Evolutionary conservation across 2,329 filamentous ascomycete genomes (phyloP), one percentile per base, ranked within the genome.

Genomic region (Fusarium hainanense): DNA sequence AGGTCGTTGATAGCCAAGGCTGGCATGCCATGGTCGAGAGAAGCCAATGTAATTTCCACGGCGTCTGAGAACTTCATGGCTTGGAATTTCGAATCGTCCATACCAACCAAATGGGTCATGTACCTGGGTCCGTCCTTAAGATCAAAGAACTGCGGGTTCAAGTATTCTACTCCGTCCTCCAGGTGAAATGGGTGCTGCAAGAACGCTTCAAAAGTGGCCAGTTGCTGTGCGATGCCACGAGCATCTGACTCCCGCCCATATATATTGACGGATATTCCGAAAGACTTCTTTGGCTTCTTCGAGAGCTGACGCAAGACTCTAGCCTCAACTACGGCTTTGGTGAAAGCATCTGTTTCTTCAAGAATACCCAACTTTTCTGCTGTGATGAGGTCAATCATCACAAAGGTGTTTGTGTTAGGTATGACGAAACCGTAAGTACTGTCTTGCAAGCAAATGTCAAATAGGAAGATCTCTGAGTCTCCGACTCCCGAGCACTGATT

Each of bases 401-500:
- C 43, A 27, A 46, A 46, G 2, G 3, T 46, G 10, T 46, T n/a
- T 27, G 1, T 3, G 23, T 8, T 4, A 7, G 23, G 6, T 27
- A 46, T 27, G 3, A 6, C 16, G 7, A 46, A 46, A 4, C 43
- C 43, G 6, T 4, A 12, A 4, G 25, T 9, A 9, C 6, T 3
- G 4, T 27, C 16, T 12, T 46, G 43, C 5, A 9, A 7, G 0
- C 9, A n/a, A 27, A 46, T 46, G 10, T n/a, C 7, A 9, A 46
- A 6, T 3, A 46, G 7, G 10, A 6, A 27, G 43, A n/a, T 13
- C 3, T 27, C 23, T 3, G 16, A 5, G 6, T 10, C 16, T 13
- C 6, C 16, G 6, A 4, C 6, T n/a, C 16, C 16, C 10, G 2
- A 2, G 13, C 10, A 7, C 7, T n/a, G 23, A 6, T 5, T n/a